phyloP scores from a whole-genome alignment of 2,329 filamentous ascomycete species.

The Sarocladium strictum region DNA sequence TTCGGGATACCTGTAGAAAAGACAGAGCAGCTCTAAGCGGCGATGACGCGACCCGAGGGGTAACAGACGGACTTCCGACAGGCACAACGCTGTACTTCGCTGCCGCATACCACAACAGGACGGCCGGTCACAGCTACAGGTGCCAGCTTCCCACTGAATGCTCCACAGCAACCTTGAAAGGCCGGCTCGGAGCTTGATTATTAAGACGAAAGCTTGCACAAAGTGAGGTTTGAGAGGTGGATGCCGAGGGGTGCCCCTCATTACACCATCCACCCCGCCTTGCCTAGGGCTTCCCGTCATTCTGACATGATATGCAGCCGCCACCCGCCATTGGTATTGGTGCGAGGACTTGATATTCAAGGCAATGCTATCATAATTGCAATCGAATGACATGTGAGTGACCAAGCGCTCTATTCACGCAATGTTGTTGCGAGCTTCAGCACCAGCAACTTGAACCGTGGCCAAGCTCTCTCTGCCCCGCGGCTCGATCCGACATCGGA shows the following conservation, averaged over 20 bases:
- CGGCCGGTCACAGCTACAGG: neutral
- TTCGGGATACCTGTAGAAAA: conserved; percentile 5
- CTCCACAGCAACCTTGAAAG: neutral
- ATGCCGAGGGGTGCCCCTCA: conserved; percentile 5
- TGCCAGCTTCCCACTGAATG: neutral
- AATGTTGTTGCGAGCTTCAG: neutral
- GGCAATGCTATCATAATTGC: too few species aligned
- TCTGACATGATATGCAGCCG: neutral
- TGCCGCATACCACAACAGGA: neutral
- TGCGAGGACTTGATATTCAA: too few species aligned
- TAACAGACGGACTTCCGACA: conserved; percentile 3
- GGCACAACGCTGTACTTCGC: neutral
- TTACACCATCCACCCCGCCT: conserved; percentile 9
- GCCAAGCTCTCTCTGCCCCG: conserved; percentile 9
- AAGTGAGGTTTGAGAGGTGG: neutral
- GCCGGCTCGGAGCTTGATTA: neutral
- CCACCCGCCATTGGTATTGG: neutral
- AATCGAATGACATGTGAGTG: too few species aligned
- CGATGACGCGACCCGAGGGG: neutral
- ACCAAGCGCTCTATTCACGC: too few species aligned
- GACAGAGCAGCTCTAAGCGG: neutral
- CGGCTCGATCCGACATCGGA: conserved; percentile 19
- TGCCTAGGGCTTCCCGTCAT: neutral
- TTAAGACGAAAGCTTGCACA: neutral
- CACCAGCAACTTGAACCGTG: neutral